Conservation (phyloP, 495 filamentous ascomycete genomes). For the Cudoniella acicularis region DNA sequence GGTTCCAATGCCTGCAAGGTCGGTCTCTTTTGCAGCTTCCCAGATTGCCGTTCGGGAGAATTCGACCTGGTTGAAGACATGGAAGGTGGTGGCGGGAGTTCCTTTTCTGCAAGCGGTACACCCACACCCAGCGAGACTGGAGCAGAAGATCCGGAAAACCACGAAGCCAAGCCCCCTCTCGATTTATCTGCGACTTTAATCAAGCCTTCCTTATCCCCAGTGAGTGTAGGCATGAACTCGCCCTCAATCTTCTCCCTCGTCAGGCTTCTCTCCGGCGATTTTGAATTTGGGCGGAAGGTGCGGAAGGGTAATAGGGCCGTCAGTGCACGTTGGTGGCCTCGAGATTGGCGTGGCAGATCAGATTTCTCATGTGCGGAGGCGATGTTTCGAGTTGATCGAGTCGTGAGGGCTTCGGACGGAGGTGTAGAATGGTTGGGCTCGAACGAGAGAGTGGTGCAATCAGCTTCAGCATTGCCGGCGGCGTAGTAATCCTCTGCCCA, state of each 20-base stretch:
- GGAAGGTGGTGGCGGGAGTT: conserved; percentile 11
- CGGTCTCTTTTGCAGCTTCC: conserved; percentile 30
- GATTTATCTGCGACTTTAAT: conserved; percentile 30
- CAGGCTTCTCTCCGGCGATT: conserved; percentile 4
- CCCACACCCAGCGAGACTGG: conserved; percentile 41
- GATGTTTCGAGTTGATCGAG: neutral
- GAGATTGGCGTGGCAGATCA: conserved; percentile 6
- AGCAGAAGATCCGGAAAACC: conserved; percentile 51
- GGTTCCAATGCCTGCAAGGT: conserved; percentile 32
- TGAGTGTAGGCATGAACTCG: conserved; percentile 32
- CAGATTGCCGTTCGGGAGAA: conserved; percentile 33
- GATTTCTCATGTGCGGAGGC: conserved; percentile 1
- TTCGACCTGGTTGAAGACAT: conserved; percentile 21
- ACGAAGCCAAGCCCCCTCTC: conserved; percentile 42
- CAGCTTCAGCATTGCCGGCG: neutral
- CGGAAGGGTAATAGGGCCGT: conserved; percentile 21
- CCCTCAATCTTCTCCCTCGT: conserved; percentile 6
- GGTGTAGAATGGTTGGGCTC: neutral
- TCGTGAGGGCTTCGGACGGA: neutral
- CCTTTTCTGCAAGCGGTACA: conserved; percentile 27
- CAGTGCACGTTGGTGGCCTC: conserved; percentile 17
- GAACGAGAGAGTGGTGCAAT: neutral
- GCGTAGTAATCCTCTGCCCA: conserved; percentile 24
- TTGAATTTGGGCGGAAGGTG: conserved; percentile 7
- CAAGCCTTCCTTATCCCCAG: conserved; percentile 21